Base-by-base conservation (phyloP, 2,329 filamentous ascomycete species). In the Exophiala phaeomuriformis region DNA sequence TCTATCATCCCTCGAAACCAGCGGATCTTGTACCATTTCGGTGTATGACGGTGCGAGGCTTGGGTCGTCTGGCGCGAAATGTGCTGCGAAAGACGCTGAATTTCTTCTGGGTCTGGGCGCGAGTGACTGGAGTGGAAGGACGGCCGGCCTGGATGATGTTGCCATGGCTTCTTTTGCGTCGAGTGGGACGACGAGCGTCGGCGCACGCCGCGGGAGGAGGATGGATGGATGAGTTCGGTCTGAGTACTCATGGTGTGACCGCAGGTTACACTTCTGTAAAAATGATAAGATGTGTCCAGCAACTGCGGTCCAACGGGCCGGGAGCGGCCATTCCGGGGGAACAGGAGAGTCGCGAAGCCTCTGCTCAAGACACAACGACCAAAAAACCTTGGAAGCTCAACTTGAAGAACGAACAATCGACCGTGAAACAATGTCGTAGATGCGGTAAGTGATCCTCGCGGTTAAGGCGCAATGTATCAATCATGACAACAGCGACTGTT, bases 1-100 rank as follows among this genome's bases (percentile, higher is more conserved):
- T 87, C 83, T 53, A 83, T 68, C 81, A 95, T 94, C 64, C 89
- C 89, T 36, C 81, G 81, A 68, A 91, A 91, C 47, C 86, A 74
- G 47, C 77, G 77, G 28, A 90, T 79, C 65, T 79, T 85, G 84
- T 86, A 93, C 88, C 88, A 91, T 58, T 66, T 65, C 59, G 57
- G 56, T 37, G 27, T 60, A 54, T n/a, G 61, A 52, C 41, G 62
- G 30, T 55, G 46, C 10, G 62, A 61, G 5, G 54, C 44, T 3
- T 47, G 29, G 12, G 53, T 57, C 3, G 59, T 56, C 35, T 57
- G 57, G 9, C 56, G 51, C 39, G 53, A 55, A 37, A 56, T 30
- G 31, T 57, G 50, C 9, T 50, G 43, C 4, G 60, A 61, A 2
- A 64, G 53, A 19, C 51, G 58, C 43, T 56, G 53, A n/a, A 53